Conservation (phyloP, 2,329 filamentous ascomycete genomes). For the Ascochyta pisi region DNA sequence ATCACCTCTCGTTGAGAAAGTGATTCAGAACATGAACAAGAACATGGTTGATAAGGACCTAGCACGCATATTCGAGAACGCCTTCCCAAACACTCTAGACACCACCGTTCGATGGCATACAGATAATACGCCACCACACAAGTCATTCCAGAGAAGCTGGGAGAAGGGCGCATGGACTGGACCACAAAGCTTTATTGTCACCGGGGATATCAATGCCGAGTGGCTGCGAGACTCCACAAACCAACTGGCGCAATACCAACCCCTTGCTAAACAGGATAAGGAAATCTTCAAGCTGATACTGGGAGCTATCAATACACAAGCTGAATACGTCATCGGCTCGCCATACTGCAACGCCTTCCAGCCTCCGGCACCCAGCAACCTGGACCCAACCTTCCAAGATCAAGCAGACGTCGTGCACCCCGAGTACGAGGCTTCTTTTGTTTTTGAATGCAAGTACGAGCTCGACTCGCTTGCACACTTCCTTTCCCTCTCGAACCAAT, state of each 20-base stretch:
- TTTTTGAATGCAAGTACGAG: slow-evolving; percentile 99
- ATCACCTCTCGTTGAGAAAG: slow-evolving; percentile 83
- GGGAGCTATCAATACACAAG: slow-evolving; percentile 94
- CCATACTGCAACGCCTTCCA: slow-evolving; percentile 99
- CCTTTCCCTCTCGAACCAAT: slow-evolving; percentile 83
- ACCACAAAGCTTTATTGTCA: slow-evolving; percentile 90
- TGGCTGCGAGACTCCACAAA: slow-evolving; percentile 94
- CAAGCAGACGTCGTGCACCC: slow-evolving; percentile 88
- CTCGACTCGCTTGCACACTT: slow-evolving; percentile 95
- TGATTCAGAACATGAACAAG: slow-evolving; percentile 81
- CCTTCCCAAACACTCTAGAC: slow-evolving; percentile 90
- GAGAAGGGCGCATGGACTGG: slow-evolving; percentile 73
- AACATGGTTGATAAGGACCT: slow-evolving; percentile 86
- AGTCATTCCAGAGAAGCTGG: slow-evolving; percentile 46
- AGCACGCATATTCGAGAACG: slow-evolving; percentile 91
- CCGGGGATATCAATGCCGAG: slow-evolving; percentile 89
- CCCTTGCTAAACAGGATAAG: slow-evolving; percentile 80
- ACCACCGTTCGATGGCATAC: slow-evolving; percentile 90
- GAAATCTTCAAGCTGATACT: slow-evolving; percentile 80
- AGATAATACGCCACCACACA: slow-evolving; percentile 59
- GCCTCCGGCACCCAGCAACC: slow-evolving; percentile 81
- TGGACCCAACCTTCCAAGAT: slow-evolving; percentile 75
- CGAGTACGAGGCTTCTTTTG: slow-evolving; percentile 78
- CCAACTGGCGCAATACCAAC: slow-evolving; percentile 89
- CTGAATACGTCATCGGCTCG: slow-evolving; percentile 90